Conservation (phyloP, 2,329 filamentous ascomycete species). For the Calonectria hongkongensis region DNA sequence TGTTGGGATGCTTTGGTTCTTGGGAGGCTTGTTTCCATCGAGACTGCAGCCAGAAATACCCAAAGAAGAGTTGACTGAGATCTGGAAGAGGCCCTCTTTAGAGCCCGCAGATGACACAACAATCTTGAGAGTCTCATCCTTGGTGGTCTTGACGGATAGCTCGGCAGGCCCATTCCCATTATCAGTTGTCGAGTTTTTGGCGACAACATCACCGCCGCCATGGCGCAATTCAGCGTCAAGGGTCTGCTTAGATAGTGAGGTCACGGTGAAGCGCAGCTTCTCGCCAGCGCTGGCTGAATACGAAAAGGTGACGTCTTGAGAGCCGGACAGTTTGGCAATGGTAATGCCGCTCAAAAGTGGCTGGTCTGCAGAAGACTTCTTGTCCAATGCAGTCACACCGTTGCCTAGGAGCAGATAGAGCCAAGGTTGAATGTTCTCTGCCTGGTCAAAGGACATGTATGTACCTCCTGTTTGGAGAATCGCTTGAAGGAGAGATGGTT, state of each 20-base stretch:
- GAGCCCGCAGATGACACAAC: slow-evolving; percentile 1
- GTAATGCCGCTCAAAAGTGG: slow-evolving; percentile 7
- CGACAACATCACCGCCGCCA: not conserved
- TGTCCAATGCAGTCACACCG: slow-evolving; percentile 1
- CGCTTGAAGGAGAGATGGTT: not conserved
- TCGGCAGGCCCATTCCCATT: not conserved
- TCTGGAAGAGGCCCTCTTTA: slow-evolving; percentile 5
- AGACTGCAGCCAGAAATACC: slow-evolving; percentile 11
- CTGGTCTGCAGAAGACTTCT: slow-evolving; percentile 5
- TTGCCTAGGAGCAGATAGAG: slow-evolving; percentile 6
- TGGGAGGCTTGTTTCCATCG: not conserved
- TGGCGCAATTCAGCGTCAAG: not conserved
- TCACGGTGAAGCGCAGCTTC: slow-evolving; percentile 6
- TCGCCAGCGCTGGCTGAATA: not conserved
- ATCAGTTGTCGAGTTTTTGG: slow-evolving; percentile 6
- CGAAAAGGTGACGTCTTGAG: slow-evolving; percentile 9
- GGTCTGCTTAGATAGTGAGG: slow-evolving; percentile 8
- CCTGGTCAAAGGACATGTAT: slow-evolving; percentile 20
- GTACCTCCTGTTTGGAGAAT: slow-evolving; percentile 13
- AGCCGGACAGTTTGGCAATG: slow-evolving; percentile 8
- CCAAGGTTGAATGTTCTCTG: slow-evolving; percentile 13
- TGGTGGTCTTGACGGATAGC: not conserved
- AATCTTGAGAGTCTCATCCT: slow-evolving; percentile 18
- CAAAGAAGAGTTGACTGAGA: slow-evolving; percentile 17
- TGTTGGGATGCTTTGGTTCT: not conserved